Evolutionary conservation across 2,329 filamentous ascomycete genomes (phyloP), one percentile per base, ranked within the genome.

Genomic region (Verticillium zaregamsianum): DNA sequence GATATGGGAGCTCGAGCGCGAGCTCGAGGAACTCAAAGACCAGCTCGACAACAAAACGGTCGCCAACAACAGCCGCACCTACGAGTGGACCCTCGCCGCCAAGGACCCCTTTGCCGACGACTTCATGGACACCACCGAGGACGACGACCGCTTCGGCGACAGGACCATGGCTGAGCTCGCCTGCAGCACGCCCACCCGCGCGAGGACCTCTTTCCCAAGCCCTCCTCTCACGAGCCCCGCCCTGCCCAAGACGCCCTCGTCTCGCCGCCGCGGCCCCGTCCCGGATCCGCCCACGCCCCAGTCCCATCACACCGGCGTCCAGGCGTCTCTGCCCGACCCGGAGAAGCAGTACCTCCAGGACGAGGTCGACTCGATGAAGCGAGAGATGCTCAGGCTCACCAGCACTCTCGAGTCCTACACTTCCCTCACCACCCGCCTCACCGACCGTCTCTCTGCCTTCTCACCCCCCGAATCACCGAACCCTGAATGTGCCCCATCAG

Each of bases 181-280:
- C 8, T 80, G 79, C 66, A 81, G 84, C 69, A 86, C 84, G 3
- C 84, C 84, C 0, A 77, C 78, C 2, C 68, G 74, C 17, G 69
- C 72, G 52, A 70, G 73, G 55, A 69, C 72, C n/a, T 84, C 82
- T 0, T 85, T 86, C 64, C 80, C 80, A 5, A 84, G 83, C 0
- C 84, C 84, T 0, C 84, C 84, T 1, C 77, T 80, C 2, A 86
- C 84, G 0, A 86, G 84, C 52, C 81, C 82, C 1, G 66, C 73
- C 0, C 63, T 73, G 0, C 70, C 65, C 63, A 55, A 31, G 54
- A 33, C 54, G 17, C 31, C 54, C 8, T 31, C 54, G 2, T 31
- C 54, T 70, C 2, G 65, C 65, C 4, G 65, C 65, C 3, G 59
- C 66, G 5, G 70, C 72, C 0, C 62, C 61, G 5, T 61, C 33